Percentiles rank a stretch among this genome's conserved stretches.
These are phyloP conservation scores for Phlebiopsis flavidoalba DNA, from an alignment of 768 basidiomycete genomes.

Conservation along the genomic window DNA sequence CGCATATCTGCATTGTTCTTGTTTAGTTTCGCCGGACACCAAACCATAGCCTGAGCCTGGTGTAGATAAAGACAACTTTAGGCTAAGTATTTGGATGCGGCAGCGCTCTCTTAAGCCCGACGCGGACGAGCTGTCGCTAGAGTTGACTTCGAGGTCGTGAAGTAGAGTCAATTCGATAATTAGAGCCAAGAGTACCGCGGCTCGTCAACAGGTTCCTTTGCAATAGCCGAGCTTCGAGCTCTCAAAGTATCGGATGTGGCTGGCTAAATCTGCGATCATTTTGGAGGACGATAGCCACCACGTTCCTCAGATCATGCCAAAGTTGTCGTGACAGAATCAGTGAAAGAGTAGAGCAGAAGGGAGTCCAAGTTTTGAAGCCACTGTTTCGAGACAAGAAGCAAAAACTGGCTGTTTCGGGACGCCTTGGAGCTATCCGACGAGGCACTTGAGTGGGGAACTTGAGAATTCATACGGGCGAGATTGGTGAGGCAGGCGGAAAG, in stretches of 20 bases:
- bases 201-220: background rate
- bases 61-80: background rate
- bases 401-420: background rate
- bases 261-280: background rate
- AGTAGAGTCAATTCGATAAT: background rate
- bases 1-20: background rate
- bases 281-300: background rate
- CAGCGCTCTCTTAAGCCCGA: background rate
- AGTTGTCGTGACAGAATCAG: background rate
- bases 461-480: background rate
- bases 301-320: background rate
- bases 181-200: background rate
- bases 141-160: background rate
- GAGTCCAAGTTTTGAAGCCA: background rate
- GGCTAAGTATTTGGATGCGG: background rate
- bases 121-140: background rate
- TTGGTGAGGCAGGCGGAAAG: background rate
- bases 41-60: background rate
- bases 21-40: background rate
- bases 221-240: background rate
- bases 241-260: background rate
- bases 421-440: background rate
- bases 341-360: background rate
- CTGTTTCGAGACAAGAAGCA: background rate
- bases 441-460: background rate